These are phyloP conservation scores for Gryganskiella cystojenkinii DNA, from an alignment of 192 early-diverging fungal genomes.

Conservation along the genomic window DNA sequence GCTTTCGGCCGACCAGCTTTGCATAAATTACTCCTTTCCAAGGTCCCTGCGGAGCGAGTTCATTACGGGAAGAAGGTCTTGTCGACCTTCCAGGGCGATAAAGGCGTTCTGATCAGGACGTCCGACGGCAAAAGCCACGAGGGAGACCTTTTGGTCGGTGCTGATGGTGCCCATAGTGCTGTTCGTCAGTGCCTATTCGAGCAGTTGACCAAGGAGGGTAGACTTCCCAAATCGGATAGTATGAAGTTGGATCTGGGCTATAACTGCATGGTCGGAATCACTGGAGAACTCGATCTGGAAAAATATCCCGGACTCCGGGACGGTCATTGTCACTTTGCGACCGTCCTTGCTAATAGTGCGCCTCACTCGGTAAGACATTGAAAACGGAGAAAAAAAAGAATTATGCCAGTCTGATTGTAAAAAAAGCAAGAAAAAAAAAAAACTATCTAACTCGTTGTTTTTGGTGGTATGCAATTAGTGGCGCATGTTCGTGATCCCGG, in stretches of 20 bases:
- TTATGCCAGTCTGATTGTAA: too few relatives aligned
- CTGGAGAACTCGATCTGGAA: neutral
- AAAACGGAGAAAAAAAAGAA: neutral
- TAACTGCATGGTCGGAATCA: neutral
- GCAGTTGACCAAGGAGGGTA: neutral
- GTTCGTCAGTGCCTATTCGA: conserved; percentile 2
- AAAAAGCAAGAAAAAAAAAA: too few relatives aligned
- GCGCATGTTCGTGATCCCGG: too few relatives aligned
- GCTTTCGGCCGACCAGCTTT: too few relatives aligned
- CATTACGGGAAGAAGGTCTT: neutral
- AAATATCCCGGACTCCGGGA: neutral
- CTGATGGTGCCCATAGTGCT: conserved; percentile 9
- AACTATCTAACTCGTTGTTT: too few relatives aligned
- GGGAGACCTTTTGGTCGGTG: conserved; percentile 1
- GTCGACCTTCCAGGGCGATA: neutral
- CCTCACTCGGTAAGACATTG: neutral
- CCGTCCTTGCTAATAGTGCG: neutral
- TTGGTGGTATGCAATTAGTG: too few relatives aligned
- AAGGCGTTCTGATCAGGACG: neutral
- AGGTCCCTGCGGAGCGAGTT: neutral
- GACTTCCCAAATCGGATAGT: neutral
- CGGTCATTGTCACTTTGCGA: neutral
- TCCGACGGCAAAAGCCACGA: neutral
- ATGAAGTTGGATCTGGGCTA: neutral
- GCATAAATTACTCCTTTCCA: too few relatives aligned